Conservation (phyloP, 2,329 filamentous ascomycete genomes). For the Epichloe scottii region DNA sequence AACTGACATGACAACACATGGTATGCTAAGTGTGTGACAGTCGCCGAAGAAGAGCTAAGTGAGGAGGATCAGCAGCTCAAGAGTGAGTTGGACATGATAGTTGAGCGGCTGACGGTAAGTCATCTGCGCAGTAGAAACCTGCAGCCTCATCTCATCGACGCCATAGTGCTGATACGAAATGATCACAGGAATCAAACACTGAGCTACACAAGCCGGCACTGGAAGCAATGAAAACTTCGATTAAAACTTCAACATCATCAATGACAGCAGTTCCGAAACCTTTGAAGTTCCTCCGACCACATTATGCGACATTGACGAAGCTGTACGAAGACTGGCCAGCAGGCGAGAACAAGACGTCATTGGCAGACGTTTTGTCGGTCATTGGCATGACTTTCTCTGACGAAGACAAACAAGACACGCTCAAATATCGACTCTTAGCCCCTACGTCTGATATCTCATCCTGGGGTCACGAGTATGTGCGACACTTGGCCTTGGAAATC, state of each 20-base stretch:
- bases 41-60: constrained; percentile 69
- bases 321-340: constrained; percentile 82
- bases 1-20: constrained; percentile 5
- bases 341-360: constrained; percentile 72
- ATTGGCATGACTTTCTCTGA: constrained; percentile 98
- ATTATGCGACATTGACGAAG: constrained; percentile 82
- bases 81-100: constrained; percentile 93
- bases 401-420: constrained; percentile 86
- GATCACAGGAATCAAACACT: constrained; percentile 63
- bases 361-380: constrained; percentile 93
- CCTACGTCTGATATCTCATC: constrained; percentile 87
- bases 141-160: background rate
- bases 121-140: background rate
- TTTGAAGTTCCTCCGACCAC: constrained; percentile 91
- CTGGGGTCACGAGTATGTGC: constrained; percentile 97
- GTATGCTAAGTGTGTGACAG: constrained; percentile 15
- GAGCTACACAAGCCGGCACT: constrained; percentile 84
- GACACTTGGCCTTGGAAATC: constrained; percentile 90
- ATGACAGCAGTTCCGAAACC: constrained; percentile 99
- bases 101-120: constrained; percentile 78
- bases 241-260: constrained; percentile 97
- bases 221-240: constrained; percentile 94
- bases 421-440: constrained; percentile 87
- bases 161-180: background rate
- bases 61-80: constrained; percentile 98